These are phyloP conservation scores for Colletotrichum brevisporum DNA, from an alignment of 2,329 filamentous ascomycete species.

Conservation along the genomic window DNA sequence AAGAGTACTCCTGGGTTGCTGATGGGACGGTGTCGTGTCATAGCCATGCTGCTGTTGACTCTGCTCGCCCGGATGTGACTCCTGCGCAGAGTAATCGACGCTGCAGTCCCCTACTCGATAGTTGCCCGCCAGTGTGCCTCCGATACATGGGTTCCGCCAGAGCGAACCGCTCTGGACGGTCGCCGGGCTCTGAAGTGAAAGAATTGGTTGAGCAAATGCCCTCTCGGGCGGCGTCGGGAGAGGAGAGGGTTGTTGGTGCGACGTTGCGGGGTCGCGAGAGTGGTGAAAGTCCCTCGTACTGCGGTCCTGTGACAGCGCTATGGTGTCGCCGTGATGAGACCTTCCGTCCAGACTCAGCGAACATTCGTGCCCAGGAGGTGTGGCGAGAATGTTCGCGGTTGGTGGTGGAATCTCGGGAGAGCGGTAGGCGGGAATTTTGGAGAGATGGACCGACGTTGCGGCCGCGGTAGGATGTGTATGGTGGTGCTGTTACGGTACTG, in stretches of 20 bases:
- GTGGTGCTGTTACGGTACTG: background rate
- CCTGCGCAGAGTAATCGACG: constrained; percentile 81
- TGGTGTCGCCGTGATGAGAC: constrained; percentile 38
- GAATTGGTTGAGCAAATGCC: constrained; percentile 68
- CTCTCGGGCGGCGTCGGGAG: constrained; percentile 64
- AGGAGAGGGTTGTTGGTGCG: constrained; percentile 37
- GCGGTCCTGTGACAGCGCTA: constrained; percentile 36
- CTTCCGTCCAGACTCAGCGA: constrained; percentile 46
- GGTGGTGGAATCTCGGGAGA: constrained; percentile 22
- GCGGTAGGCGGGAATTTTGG: constrained; percentile 12
- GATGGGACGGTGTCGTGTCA: constrained; percentile 58
- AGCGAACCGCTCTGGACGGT: constrained; percentile 82
- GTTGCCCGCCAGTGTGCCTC: constrained; percentile 80
- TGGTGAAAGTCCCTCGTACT: constrained; percentile 40
- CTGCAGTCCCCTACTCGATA: constrained; percentile 82
- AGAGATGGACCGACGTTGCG: background rate
- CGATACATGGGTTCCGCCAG: constrained; percentile 82
- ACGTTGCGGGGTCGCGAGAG: constrained; percentile 46
- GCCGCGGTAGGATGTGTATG: background rate
- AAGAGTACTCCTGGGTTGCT: constrained; percentile 61
- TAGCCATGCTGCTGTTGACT: constrained; percentile 75
- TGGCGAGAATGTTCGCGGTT: constrained; percentile 39
- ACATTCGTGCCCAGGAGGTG: constrained; percentile 46
- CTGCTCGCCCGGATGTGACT: constrained; percentile 75
- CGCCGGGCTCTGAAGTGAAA: constrained; percentile 74